Conservation (phyloP, 495 filamentous ascomycete species). For the Poronia punctata region DNA sequence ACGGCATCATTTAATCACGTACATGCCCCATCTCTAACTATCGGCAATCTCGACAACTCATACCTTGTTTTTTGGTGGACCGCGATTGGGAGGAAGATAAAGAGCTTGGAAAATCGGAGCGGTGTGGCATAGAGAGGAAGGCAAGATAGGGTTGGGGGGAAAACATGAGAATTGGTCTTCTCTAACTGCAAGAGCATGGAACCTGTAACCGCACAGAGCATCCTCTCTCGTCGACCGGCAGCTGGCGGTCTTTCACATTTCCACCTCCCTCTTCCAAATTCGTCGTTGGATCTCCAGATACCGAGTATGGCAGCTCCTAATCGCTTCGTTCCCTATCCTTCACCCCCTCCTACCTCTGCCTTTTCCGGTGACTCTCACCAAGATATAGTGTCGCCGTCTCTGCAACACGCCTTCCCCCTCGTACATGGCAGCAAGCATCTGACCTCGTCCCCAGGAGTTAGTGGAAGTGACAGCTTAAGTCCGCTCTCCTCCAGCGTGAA, state of each 20-base stretch:
- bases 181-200: conserved; percentile 21
- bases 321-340: conserved; percentile 4
- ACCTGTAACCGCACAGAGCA: conserved; percentile 20
- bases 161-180: conserved; percentile 1
- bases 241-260: conserved; percentile 23
- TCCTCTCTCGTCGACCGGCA: conserved; percentile 25
- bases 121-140: too few relatives aligned
- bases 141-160: too few relatives aligned
- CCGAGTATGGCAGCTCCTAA: conserved; percentile 19
- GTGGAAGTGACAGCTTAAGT: conserved; percentile 54
- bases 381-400: conserved; percentile 1
- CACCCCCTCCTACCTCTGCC: neutral
- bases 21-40: too few relatives aligned
- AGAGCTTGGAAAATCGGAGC: too few relatives aligned
- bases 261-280: conserved; percentile 20
- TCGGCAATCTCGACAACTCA: too few relatives aligned
- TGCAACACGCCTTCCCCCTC: neutral
- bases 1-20: too few relatives aligned
- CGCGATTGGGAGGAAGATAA: too few relatives aligned
- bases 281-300: conserved; percentile 19
- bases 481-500: conserved; percentile 53
- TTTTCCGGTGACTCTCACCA: conserved; percentile 1
- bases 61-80: too few relatives aligned
- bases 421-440: conserved; percentile 33
- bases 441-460: conserved; percentile 32